These are phyloP conservation scores for Isabelozyma pseudorhagii DNA, from an alignment of 805 yeast genomes.

Conservation along the genomic window DNA sequence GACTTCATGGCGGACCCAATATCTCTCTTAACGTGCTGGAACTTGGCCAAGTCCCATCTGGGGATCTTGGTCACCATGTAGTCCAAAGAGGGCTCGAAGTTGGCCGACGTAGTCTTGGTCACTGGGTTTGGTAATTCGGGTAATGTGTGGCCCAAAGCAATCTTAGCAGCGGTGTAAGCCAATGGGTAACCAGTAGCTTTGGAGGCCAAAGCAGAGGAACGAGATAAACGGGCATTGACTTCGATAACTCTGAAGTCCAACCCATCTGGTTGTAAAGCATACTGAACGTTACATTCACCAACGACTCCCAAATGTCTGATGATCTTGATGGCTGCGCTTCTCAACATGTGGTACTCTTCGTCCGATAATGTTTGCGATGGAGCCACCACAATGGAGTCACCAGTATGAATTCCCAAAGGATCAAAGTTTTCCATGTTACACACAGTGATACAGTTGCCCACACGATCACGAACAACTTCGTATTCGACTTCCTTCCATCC, in stretches of 20 bases:
- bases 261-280: constrained; percentile 94
- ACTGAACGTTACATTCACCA: constrained; percentile 98
- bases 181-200: constrained; percentile 98
- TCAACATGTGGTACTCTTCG: constrained; percentile 96
- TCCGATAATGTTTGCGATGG: constrained; percentile 97
- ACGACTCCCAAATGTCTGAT: constrained; percentile 98
- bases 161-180: constrained; percentile 98
- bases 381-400: constrained; percentile 98
- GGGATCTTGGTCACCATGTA: constrained; percentile 97
- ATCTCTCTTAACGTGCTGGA: constrained; percentile 90
- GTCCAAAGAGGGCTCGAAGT: constrained; percentile 95
- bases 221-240: constrained; percentile 94
- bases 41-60: constrained; percentile 95
- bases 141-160: constrained; percentile 89
- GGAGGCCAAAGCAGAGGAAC: constrained; percentile 97
- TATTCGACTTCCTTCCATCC: constrained; percentile 99
- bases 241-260: constrained; percentile 95
- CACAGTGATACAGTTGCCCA: constrained; percentile 95
- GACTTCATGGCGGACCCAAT: constrained; percentile 97
- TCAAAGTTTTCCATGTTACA: constrained; percentile 99
- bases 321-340: constrained; percentile 95
- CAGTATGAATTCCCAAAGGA: constrained; percentile 97
- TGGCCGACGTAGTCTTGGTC: constrained; percentile 92
- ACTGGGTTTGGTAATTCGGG: constrained; percentile 96
- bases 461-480: constrained; percentile 96